Evolutionary conservation across 306 rosid species (phyloP).

Genomic region (Pterocarpus macrocarpus): DNA sequence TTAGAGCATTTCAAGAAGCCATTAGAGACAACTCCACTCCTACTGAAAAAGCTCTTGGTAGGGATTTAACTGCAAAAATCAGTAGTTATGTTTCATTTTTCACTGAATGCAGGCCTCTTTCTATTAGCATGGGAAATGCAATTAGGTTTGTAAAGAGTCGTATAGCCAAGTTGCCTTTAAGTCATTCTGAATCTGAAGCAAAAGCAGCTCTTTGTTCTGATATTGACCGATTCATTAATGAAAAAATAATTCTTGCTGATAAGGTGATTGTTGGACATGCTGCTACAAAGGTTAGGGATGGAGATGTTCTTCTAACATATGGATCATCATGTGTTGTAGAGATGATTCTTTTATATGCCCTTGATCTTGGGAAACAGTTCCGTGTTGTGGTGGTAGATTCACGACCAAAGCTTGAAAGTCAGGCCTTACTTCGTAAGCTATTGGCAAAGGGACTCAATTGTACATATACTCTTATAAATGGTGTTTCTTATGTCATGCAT

Average conservation of each 20-base stretch:
- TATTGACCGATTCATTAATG: conserved; percentile 74
- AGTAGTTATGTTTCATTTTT: conserved; percentile 80
- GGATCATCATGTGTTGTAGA: conserved; percentile 82
- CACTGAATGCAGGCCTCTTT: conserved; percentile 85
- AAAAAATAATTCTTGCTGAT: conserved; percentile 84
- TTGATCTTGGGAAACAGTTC: conserved; percentile 77
- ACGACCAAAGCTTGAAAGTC: conserved; percentile 88
- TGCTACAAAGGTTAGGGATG: conserved; percentile 74
- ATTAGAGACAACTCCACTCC: conserved; percentile 84
- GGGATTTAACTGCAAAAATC: conserved; percentile 86
- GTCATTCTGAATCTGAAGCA: conserved; percentile 74
- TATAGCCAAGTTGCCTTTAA: conserved; percentile 66
- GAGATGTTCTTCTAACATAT: conserved; percentile 87
- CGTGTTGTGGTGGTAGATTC: conserved; percentile 91
- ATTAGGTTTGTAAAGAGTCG: conserved; percentile 76
- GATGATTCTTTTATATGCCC: conserved; percentile 76
- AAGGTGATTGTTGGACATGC: conserved; percentile 87
- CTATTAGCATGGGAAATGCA: conserved; percentile 93
- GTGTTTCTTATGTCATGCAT: conserved; percentile 82
- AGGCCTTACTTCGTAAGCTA: conserved; percentile 74
- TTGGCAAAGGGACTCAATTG: conserved; percentile 78
- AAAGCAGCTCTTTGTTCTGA: conserved; percentile 75
- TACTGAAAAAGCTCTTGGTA: conserved; percentile 63
- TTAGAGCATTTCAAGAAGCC: conserved; percentile 82
- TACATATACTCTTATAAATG: conserved; percentile 86